A percentile compares a stretch with the other conserved stretches of the same genome.
Conservation (phyloP, 768 basidiomycete genomes). For the Pleurotus platypus region DNA sequence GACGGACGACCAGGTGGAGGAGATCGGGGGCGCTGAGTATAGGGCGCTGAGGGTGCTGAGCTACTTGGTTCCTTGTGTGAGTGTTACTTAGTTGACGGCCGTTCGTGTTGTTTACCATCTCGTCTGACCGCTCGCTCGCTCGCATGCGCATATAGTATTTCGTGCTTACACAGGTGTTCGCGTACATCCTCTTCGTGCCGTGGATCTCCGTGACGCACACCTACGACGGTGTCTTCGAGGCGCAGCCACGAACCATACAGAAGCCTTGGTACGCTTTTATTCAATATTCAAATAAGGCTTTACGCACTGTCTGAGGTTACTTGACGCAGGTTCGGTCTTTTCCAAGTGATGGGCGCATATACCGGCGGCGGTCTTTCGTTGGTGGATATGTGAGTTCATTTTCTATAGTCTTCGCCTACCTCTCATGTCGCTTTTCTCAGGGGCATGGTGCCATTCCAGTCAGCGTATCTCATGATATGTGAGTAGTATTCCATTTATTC, state of each 20-base stretch:
- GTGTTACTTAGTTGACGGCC: slow-evolving; percentile 12
- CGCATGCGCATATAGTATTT: slow-evolving; percentile 50
- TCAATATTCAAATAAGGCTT: slow-evolving; percentile 13
- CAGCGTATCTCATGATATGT: slow-evolving; percentile 63
- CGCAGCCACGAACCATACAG: slow-evolving; percentile 46
- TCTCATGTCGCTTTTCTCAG: slow-evolving; percentile 19
- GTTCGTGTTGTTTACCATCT: not conserved
- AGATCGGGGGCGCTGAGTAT: slow-evolving; percentile 77
- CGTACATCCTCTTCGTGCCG: slow-evolving; percentile 57
- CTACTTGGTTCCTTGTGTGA: slow-evolving; percentile 43
- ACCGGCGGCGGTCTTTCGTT: slow-evolving; percentile 70
- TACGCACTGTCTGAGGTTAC: slow-evolving; percentile 3
- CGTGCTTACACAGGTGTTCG: slow-evolving; percentile 50
- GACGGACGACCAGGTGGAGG: slow-evolving; percentile 64
- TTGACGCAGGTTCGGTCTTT: slow-evolving; percentile 36
- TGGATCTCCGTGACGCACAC: slow-evolving; percentile 45
- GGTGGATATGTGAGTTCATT: slow-evolving; percentile 45
- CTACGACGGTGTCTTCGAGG: slow-evolving; percentile 45
- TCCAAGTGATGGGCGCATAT: slow-evolving; percentile 47
- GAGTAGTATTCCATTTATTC: slow-evolving; percentile 10
- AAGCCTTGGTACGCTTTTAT: slow-evolving; percentile 49
- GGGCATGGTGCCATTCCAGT: slow-evolving; percentile 69
- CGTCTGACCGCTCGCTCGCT: slow-evolving; percentile 16
- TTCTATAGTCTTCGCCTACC: not conserved
- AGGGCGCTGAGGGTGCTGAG: slow-evolving; percentile 52